Evolutionary conservation across 768 basidiomycete genomes (phyloP).

Genomic region (Lepiota brunneoincarnata): DNA sequence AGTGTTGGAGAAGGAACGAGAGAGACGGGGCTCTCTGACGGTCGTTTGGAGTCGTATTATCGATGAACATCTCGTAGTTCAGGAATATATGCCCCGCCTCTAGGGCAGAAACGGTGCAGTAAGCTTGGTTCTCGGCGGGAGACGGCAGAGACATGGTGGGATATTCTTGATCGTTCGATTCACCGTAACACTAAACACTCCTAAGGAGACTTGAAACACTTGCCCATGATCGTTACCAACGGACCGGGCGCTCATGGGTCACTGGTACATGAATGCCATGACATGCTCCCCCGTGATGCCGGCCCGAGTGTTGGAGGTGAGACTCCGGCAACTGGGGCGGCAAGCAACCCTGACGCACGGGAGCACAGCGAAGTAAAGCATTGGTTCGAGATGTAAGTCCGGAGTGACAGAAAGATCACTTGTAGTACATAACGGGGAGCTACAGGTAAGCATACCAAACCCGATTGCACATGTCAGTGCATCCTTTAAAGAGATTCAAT

Average conservation of each 20-base stretch:
- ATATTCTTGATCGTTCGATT: neutral
- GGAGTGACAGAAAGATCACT: too few relatives aligned
- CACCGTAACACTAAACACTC: neutral
- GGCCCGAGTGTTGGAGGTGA: too few relatives aligned
- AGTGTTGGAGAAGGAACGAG: constrained; percentile 52
- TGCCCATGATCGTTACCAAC: neutral
- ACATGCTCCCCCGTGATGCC: too few relatives aligned
- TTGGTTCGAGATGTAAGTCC: too few relatives aligned
- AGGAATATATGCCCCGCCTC: constrained; percentile 46
- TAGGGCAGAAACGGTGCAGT: constrained; percentile 52
- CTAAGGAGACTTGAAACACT: neutral
- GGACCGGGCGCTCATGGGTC: too few relatives aligned
- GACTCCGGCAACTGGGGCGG: too few relatives aligned
- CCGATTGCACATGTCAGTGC: too few relatives aligned
- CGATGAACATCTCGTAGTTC: constrained; percentile 34
- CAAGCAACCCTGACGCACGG: too few relatives aligned
- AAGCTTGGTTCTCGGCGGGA: constrained; percentile 42
- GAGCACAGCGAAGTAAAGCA: too few relatives aligned
- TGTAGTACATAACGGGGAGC: too few relatives aligned
- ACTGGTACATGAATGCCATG: too few relatives aligned
- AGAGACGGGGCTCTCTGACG: constrained; percentile 39
- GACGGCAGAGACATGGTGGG: constrained; percentile 32
- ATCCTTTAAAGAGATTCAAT: constrained; percentile 22
- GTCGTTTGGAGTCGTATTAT: constrained; percentile 27
- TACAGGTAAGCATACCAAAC: too few relatives aligned